Evolutionary conservation across 2,329 filamentous ascomycete genomes (phyloP).

Genomic region (Ceratocystis harringtonii): DNA sequence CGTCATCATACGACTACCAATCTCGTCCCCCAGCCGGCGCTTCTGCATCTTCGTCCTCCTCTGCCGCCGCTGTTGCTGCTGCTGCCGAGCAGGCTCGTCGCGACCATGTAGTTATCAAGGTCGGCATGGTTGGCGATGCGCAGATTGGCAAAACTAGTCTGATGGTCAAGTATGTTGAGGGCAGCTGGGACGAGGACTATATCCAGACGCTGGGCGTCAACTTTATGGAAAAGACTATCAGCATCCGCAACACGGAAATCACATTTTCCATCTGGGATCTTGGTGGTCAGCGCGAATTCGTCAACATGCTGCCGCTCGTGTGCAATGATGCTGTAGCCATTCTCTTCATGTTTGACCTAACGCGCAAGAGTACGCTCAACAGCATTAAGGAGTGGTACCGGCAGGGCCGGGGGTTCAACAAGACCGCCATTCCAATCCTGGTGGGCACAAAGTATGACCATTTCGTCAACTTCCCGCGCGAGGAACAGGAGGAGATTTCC

Average conservation of each 20-base stretch:
- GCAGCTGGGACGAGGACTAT: conserved; percentile 99
- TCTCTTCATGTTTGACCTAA: conserved; percentile 98
- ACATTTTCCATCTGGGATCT: conserved; percentile 99
- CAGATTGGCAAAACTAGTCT: conserved; percentile 98
- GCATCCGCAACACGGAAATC: conserved; percentile 97
- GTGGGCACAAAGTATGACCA: conserved; percentile 98
- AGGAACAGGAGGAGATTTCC: conserved; percentile 97
- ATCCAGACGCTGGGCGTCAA: conserved; percentile 98
- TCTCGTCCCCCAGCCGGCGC: not conserved
- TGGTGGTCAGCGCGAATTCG: conserved; percentile 93
- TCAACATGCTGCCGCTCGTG: conserved; percentile 98
- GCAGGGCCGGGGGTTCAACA: conserved; percentile 95
- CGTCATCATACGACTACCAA: conserved; percentile 24
- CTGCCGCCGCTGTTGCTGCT: conserved; percentile 20
- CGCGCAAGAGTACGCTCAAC: conserved; percentile 93
- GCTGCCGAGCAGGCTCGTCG: conserved; percentile 32
- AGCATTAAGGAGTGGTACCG: conserved; percentile 99
- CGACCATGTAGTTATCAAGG: conserved; percentile 88
- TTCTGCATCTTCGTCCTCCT: not conserved
- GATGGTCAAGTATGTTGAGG: conserved; percentile 99
- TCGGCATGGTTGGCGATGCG: conserved; percentile 97
- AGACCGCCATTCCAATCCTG: conserved; percentile 96
- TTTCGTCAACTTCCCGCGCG: conserved; percentile 94
- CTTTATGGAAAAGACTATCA: conserved; percentile 99
- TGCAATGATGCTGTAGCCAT: conserved; percentile 98